phyloP scores from a whole-genome alignment of 1,284 basidiomycete genomes.

The Bjerkandera adusta region DNA sequence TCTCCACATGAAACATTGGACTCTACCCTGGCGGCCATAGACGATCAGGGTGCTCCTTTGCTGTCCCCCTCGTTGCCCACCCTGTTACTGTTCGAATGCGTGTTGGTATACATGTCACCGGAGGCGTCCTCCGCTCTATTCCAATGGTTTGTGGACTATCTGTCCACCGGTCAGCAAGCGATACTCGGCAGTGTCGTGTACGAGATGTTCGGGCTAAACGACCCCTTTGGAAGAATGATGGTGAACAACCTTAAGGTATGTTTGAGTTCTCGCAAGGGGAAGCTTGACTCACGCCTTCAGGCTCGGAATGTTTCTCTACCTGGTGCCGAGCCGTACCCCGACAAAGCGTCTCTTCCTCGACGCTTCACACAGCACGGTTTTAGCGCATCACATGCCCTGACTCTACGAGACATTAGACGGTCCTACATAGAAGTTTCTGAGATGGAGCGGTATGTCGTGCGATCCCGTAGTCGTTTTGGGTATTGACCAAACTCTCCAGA shows the following conservation, averaged over 20 bases:
- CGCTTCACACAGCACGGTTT: conserved; percentile 68
- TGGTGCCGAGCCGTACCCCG: conserved; percentile 64
- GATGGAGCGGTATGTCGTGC: conserved; percentile 57
- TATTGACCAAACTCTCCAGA: conserved; percentile 36
- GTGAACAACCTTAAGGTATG: conserved; percentile 75
- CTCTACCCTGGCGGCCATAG: conserved; percentile 31
- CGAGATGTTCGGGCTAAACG: conserved; percentile 87
- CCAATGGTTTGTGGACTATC: conserved; percentile 70
- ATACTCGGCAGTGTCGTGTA: conserved; percentile 69
- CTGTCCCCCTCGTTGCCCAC: conserved; percentile 74
- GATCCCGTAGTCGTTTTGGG: too few species aligned
- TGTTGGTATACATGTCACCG: conserved; percentile 85
- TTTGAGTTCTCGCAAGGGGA: neutral
- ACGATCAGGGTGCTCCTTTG: conserved; percentile 28
- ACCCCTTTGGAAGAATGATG: conserved; percentile 89
- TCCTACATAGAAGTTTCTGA: conserved; percentile 54
- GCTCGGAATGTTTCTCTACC: conserved; percentile 73
- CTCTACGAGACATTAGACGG: conserved; percentile 67
- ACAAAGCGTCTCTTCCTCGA: conserved; percentile 51
- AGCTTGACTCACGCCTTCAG: conserved; percentile 37
- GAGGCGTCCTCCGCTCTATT: conserved; percentile 59
- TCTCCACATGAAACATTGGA: conserved; percentile 44
- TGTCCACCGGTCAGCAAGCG: conserved; percentile 28
- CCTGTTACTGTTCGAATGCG: conserved; percentile 87
- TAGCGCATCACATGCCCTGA: conserved; percentile 50